Base-by-base conservation (phyloP, 2,329 filamentous ascomycete genomes). In the Colletotrichum melonis region DNA sequence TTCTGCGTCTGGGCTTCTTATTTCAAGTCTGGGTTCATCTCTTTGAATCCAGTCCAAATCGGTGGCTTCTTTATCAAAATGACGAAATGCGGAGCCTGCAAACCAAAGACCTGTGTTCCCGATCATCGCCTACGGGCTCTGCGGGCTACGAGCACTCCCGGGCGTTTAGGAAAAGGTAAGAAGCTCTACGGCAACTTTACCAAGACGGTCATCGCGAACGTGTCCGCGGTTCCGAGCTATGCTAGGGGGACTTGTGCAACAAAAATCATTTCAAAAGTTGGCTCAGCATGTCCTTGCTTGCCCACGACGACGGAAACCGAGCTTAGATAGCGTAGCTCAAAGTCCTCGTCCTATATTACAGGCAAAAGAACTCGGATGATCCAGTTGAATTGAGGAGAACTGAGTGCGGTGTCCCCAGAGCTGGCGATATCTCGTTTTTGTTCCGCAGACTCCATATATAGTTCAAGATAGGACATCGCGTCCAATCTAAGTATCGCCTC, bases 21-120 rank as follows among this genome's bases (percentile, higher is more conserved):
- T 72, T 87, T 87, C 77, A 69, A 79, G 55, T 81, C 78, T n/a
- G 84, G 84, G 30, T 82, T 80, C 75, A 81, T 86, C 57, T 79
- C 85, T 35, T 75, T 86, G 66, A 85, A 86, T 77, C 84, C 81
- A 22, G 85, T 85, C 73, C 84, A 85, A 78, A 76, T 83, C 8
- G 84, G 84, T 59, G 79, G 79, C 1, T 85, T 84, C 75, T 77
- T 83, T 24, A 77, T 86, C 46, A 85, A 83, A 78, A 76, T 77
- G 77, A 78, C 76, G 14, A 75, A 69, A 69, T 59, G 59, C 12
- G 76, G 76, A 58, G 63, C 57, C 19, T 78, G 76, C 74, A 75
- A 74, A 69, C 72, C 70, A 28, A 77, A 76, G 69, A 67, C 60
- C 22, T 76, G 76, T 56, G 75, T 73, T n/a, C 66, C 76, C 8